Base-by-base conservation (phyloP, 2,329 filamentous ascomycete genomes). In the Alternaria atra region DNA sequence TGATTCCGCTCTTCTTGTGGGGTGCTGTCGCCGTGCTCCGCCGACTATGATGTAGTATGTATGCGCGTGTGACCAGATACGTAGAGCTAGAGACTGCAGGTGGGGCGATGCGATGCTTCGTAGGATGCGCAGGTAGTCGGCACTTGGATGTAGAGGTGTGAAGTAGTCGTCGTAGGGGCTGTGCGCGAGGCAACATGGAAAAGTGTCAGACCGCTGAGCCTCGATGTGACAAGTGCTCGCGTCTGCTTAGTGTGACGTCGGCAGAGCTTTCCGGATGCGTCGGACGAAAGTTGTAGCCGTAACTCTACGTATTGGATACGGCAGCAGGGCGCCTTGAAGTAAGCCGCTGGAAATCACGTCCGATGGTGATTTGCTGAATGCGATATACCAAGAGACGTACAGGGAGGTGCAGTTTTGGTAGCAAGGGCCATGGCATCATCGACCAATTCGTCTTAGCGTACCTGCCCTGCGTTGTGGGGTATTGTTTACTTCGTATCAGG, bases 121-220 rank as follows among this genome's bases (percentile, higher is more conserved):
- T 50, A 63, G 60, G 34, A 56, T 57, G 55, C 47, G 44, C 39
- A 9, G 48, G 37, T 37, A 52, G 46, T 43, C 50, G 65, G 61
- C 61, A 60, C 20, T 55, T 60, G 32, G 65, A 32, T 52, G 42
- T 48, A 23, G 48, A 53, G 35, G 34, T 32, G 13, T 53, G 48
- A 25, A 52, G 32, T 48, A 47, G 42, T 51, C 54, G 66, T 64
- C 52, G 47, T 40, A 66, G 52, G 50, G 68, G 55, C 47, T 65
- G 68, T 60, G 63, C 62, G 59, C 72, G 65, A 59, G 58, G 61
- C 68, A 55, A 73, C 74, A 77, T 74, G 61, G 46, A 50, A 65
- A 64, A 27, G 44, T 51, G 51, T 46, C 57, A 63, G 55, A 55
- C 46, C 55, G 65, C 63, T 62, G 56, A 43, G 50, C 50, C 43